phyloP scores from a whole-genome alignment of 139 green algal species.

The Asterochloris sp. region DNA sequence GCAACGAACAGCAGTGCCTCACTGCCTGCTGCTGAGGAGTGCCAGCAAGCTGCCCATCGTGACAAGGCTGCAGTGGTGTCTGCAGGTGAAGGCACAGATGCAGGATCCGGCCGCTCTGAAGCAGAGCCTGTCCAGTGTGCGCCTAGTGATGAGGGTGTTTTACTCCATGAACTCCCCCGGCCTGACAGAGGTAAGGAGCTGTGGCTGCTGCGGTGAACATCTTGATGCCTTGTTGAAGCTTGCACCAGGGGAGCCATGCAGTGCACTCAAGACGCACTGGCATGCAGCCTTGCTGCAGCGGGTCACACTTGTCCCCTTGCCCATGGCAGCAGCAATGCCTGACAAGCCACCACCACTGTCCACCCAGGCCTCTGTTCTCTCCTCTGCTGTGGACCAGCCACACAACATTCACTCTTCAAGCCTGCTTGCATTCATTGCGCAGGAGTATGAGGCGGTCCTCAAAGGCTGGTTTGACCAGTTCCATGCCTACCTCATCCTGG shows the following conservation, averaged over 20 bases:
- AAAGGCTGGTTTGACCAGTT: constrained; percentile 90
- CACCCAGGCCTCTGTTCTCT: no score
- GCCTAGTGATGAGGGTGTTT: constrained; percentile 81
- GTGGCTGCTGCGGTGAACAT: neutral
- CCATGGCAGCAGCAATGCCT: no score
- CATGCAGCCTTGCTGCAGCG: neutral
- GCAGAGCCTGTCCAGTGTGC: constrained; percentile 57
- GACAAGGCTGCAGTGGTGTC: constrained; percentile 2
- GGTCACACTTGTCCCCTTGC: neutral
- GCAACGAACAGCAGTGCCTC: neutral
- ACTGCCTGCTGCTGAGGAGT: no score
- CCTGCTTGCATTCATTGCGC: neutral
- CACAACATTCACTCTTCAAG: neutral
- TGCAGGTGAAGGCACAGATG: constrained; percentile 4
- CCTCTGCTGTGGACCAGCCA: neutral
- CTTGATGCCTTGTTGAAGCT: no score
- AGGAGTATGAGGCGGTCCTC: constrained; percentile 87
- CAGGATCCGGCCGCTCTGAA: constrained; percentile 41
- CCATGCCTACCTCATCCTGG: constrained; percentile 68
- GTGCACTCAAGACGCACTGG: no score
- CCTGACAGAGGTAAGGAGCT: constrained; percentile 79
- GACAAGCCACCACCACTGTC: no score
- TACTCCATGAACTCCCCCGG: constrained; percentile 91
- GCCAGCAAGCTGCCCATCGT: no score
- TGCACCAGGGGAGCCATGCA: no score